A percentile compares a stretch with the other conserved stretches of the same genome.
phyloP scores from a whole-genome alignment of 2,329 filamentous ascomycete species.

The Pseudogymnoascus sp. region DNA sequence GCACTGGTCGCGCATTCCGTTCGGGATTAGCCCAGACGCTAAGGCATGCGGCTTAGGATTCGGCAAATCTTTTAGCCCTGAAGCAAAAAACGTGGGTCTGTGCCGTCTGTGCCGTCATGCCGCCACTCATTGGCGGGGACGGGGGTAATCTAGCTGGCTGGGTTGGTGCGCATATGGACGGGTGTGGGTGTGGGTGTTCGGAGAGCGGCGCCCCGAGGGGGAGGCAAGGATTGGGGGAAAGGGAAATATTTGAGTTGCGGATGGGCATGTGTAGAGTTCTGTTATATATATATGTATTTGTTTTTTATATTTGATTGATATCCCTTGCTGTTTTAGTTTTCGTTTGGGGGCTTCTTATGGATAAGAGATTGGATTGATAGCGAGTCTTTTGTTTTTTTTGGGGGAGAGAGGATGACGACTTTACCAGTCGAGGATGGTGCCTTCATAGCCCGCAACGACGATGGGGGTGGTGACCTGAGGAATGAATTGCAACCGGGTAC shows the following conservation, averaged over 20 bases:
- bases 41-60: not conserved
- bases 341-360: too few species aligned
- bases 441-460: too few species aligned
- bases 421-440: not conserved
- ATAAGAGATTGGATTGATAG: not conserved
- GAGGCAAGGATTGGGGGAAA: not conserved
- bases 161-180: not conserved
- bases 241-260: too few species aligned
- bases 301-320: not conserved
- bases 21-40: too few species aligned
- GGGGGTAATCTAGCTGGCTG: not conserved
- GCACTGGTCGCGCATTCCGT: too few species aligned
- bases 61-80: not conserved
- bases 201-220: not conserved
- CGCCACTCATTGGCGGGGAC: not conserved
- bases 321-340: too few species aligned
- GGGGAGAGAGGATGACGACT: not conserved
- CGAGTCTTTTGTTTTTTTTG: not conserved
- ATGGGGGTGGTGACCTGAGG: not conserved
- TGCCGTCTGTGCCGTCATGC: conserved; percentile 5
- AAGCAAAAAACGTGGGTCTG: not conserved
- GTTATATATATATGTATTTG: not conserved
- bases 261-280: too few species aligned
- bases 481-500: not conserved
- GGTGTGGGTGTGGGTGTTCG: not conserved